Base-by-base conservation (phyloP, 106 monocot species). In the Amphibolis antarctica region DNA sequence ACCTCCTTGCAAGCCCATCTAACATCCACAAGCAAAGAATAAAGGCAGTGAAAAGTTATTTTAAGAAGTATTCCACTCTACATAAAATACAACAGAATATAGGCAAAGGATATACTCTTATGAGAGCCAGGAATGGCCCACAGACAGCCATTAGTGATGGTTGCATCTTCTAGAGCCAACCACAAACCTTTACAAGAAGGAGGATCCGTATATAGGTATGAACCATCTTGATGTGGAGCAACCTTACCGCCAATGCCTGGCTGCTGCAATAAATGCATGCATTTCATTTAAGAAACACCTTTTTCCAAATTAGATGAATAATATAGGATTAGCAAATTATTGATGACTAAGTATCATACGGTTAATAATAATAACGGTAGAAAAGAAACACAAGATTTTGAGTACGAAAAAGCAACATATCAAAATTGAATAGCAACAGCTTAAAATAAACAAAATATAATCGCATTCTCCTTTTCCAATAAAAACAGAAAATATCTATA, bases 201-300 rank as follows among this genome's bases (percentile, higher is more conserved):
- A 56, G 96, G 96, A n/a, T 84, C 86, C 7, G 96, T 98, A 50
- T 76, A 74, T 11, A 98, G 76, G 66, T 90, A 98, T 27, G 96
- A 86, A 64, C 85, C 91, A 60, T 98, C 96, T 77, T 98, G 96
- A 78, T 98, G 96, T 6, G 96, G 96, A 47, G 87, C 90, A 42
- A 91, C 96, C 76, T 90, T 90, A 64, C 90, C 96, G 26, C 96
- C 90, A 71, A 98, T 98, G 53, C 96, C 90, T 11, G 96, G 96
- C 91, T 98, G 96, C 96, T 98, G 64, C 62, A n/a, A 50, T 1
- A 48, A 44, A 57, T 19, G 20, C 3, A 23, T 13, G 36, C 0
- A 49, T 14, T 44, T 31, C 20, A 26, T 28, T 23, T 13, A 5
- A 14, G n/a, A 49, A 49, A 56, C 13, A 56, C n/a, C n/a, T n/a